Base-by-base conservation (phyloP, 257 asterid species). In the Voacanga thouarsii region DNA sequence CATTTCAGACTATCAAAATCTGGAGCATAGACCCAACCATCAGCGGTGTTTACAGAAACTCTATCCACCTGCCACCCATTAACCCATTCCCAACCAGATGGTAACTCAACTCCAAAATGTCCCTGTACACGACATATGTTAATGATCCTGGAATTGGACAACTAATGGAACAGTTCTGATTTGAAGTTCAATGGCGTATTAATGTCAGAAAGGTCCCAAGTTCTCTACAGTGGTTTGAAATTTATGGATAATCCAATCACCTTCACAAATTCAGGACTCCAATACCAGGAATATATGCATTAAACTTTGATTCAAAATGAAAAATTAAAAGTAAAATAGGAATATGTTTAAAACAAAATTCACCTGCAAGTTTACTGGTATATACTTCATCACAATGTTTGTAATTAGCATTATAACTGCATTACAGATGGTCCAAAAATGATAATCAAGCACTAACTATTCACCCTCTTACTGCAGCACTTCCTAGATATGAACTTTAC, bases 11-110 rank as follows among this genome's bases (percentile, higher is more conserved):
- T 88, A 79, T 80, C 90, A 75, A 77, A 70, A 70, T 94, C 92
- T 55, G 94, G 95, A 82, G 97, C 97, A 86, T 94, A 94, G 78
- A 89, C 94, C 98, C 97, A 94, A 83, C 99, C 99, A 84, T 92
- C 99, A 80, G 88, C 85, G 53, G 89, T 85, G 69, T 84, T 87
- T 78, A 88, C 89, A 47, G 96, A 83, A 64, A 84, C 82, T 57
- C 87, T 82, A 81, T 94, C 99, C 16, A 94, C 86, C 79, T 80
- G 92, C 99, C 99, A 94, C 80, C 87, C 96, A 79, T 90, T 97
- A 87, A 87, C 75, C 98, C 98, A 92, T 76, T 88, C 89, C 96
- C 95, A 91, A 43, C 96, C 95, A 74, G 95, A 82, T n/a, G 97
- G 91, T 82, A 91, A 82, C 79, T 84, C 84, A 74, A 89, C 88